Evolutionary conservation across 805 yeast genomes (phyloP), one percentile per base, ranked within the genome.

Genomic region (Priceomyces melissophilus): DNA sequence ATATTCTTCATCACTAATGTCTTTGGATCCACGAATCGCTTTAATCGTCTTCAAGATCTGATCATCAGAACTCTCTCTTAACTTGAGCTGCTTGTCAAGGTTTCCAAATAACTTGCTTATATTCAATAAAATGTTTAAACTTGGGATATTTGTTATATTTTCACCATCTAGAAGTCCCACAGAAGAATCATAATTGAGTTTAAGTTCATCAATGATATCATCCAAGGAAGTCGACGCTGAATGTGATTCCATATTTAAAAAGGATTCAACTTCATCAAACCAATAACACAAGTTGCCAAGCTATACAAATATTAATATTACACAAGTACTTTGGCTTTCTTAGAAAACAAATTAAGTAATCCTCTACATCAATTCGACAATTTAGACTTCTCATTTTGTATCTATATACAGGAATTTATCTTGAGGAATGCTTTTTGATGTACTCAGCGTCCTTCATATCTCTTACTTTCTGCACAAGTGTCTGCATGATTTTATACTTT

Each of bases 131-230:
- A 70, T 60, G 41, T 69, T 69, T 14, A 66, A 75, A 14, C 67
- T 60, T 4, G 76, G 69, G 1, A 65, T 51, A 23, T 58, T 61
- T 23, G 73, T 62, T 0, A 77, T 66, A 4, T 71, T 53, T 13
- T 78, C 81, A 0, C 90, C 90, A 48, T 74, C 81, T 16, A 84
- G 59, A 39, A 77, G 58, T 1, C 89, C 89, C 12, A 75, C 65
- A 30, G 78, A 75, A 3, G 75, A 65, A 50, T 82, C 86, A 53
- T 78, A 83, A 1, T 76, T 62, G 39, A 84, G 57, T 35, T 71
- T 67, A 30, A 82, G 58, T 46, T 76, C 78, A 35, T 64, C 63
- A 40, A 83, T 61, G 10, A 84, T 73, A 40, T 76, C 75, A 23
- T 72, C 71, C 38, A 84, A 54, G 6, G 68, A 61, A 3, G 73